Evolutionary conservation across 1,284 basidiomycete species (phyloP), one percentile per base, ranked within the genome.

Genomic region (Gomphus bonarii): DNA sequence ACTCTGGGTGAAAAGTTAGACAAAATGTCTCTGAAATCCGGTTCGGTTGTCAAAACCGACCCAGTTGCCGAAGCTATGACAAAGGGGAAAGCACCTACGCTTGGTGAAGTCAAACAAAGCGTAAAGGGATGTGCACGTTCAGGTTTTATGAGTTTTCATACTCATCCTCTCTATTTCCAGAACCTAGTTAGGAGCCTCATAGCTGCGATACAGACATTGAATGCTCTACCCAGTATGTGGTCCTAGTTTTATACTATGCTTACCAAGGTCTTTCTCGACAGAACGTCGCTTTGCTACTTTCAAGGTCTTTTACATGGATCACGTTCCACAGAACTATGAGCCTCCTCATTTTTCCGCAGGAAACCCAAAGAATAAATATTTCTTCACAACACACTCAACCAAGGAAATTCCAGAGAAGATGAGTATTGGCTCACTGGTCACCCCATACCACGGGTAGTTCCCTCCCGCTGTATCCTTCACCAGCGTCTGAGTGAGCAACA

Each of bases 261-360:
- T 46, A 53, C 53, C n/a, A 40, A 40, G 38, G 38, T n/a, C n/a
- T n/a, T 31, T 20, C 33, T n/a, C 50, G 30, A 35, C 61, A 91
- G 88, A 80, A 65, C 83, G 81, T 50, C 82, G 88, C 35, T 92
- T 77, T 65, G 86, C 87, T 22, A 87, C 84, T n/a, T 86, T 91
- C 71, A 91, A 91, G 65, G 70, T 88, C 14, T 87, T 85, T 64
- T 92, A 90, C 66, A 83, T 81, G 20, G 81, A 87, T 43, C 74
- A 81, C 20, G 84, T 88, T 5, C 90, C 89, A 0, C 70, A 75
- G 5, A 81, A 87, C 54, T 90, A 90, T 61, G 86, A 90, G 65
- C 88, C 88, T 4, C 84, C 83, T 0, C 73, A 84, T 67, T 90
- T 90, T 64, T 76, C 77, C 55, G 69, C 84, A 7, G 86, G 82